These are phyloP conservation scores for Phytophthora megakarya DNA, from an alignment of 352 stramenopile genomes.

Conservation along the genomic window DNA sequence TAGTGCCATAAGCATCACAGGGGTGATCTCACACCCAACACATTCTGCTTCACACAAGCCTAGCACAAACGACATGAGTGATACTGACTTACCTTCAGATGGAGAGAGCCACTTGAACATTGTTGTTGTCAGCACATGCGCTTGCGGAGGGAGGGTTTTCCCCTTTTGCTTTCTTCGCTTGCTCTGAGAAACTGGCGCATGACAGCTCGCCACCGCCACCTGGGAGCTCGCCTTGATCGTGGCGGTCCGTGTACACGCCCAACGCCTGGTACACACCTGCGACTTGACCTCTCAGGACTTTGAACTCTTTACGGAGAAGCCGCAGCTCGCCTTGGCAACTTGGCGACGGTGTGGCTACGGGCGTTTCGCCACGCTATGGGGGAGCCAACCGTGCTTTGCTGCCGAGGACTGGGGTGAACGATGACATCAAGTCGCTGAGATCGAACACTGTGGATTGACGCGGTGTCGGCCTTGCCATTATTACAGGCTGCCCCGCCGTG, in stretches of 20 bases:
- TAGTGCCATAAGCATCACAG: slow-evolving; percentile 15
- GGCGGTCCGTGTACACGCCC: not conserved
- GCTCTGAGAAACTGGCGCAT: slow-evolving; percentile 6
- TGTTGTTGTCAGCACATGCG: slow-evolving; percentile 8
- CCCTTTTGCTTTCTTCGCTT: slow-evolving; percentile 17
- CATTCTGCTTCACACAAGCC: slow-evolving; percentile 10
- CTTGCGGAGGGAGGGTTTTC: slow-evolving; percentile 16
- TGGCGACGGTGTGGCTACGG: not conserved
- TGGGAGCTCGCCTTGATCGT: slow-evolving; percentile 9
- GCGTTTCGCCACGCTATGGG: too few relatives aligned
- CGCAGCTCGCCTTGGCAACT: not conserved
- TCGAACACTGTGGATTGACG: too few relatives aligned
- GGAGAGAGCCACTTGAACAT: slow-evolving; percentile 11
- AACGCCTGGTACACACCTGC: too few relatives aligned
- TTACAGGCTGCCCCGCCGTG: too few relatives aligned
- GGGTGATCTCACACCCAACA: slow-evolving; percentile 4
- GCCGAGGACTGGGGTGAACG: too few relatives aligned
- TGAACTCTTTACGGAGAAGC: too few relatives aligned
- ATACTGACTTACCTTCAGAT: slow-evolving; percentile 15
- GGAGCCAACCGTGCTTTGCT: too few relatives aligned
- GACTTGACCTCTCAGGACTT: too few relatives aligned
- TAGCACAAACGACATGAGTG: slow-evolving; percentile 21
- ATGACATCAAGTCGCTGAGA: too few relatives aligned
- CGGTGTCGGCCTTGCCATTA: too few relatives aligned
- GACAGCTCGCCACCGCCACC: not conserved